Conservation (phyloP, 352 stramenopile species). For the Phytopythium vexans region DNA sequence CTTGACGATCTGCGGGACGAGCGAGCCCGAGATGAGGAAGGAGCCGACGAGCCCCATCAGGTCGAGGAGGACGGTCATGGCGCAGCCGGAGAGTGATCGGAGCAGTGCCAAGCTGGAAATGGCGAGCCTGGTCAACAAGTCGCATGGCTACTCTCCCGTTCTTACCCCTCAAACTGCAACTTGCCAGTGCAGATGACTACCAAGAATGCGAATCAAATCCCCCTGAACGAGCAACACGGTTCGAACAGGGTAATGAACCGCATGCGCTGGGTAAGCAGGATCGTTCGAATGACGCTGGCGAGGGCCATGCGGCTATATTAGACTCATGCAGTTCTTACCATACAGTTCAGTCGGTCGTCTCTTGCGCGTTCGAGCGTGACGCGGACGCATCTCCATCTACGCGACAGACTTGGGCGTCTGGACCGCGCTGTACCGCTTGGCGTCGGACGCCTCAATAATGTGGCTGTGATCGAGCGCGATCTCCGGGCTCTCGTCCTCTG, state of each 20-base stretch:
- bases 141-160: background rate
- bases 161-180: background rate
- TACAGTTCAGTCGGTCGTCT: too few species aligned
- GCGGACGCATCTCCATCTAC: background rate
- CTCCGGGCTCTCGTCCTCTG: slow-evolving; percentile 9
- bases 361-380: too few species aligned
- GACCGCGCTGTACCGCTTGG: slow-evolving; percentile 6
- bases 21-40: slow-evolving; percentile 53
- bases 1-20: slow-evolving; percentile 63
- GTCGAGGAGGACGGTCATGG: slow-evolving; percentile 34
- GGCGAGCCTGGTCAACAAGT: too few species aligned
- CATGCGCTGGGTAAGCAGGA: too few species aligned
- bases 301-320: too few species aligned
- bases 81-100: too few species aligned
- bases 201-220: background rate
- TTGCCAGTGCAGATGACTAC: background rate
- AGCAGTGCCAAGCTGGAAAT: too few species aligned
- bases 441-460: background rate
- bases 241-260: background rate
- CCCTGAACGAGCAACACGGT: background rate
- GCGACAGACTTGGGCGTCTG: slow-evolving; percentile 1
- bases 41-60: slow-evolving; percentile 53
- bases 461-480: slow-evolving; percentile 6
- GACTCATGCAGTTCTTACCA: too few species aligned
- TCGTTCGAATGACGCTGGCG: too few species aligned